Conservation (phyloP, 192 early-diverging fungal species). For the Coemansia umbellata region DNA sequence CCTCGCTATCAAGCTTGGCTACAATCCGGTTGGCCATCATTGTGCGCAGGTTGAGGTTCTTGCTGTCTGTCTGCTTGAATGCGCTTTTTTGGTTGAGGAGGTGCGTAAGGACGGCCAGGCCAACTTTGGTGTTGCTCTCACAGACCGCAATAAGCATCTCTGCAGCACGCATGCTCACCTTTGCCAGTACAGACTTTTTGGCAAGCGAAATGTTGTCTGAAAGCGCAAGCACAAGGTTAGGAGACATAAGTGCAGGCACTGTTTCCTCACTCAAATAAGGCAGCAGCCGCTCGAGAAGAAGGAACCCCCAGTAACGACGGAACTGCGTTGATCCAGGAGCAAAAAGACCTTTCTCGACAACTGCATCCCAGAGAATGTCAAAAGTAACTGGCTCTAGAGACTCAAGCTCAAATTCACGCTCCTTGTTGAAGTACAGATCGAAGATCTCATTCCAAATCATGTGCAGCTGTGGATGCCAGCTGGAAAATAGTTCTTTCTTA, state of each 20-base stretch:
- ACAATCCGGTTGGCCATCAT: conserved; percentile 80
- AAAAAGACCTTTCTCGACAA: conserved; percentile 78
- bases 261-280: conserved; percentile 35
- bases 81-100: conserved; percentile 70
- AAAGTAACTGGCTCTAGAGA: conserved; percentile 52
- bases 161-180: conserved; percentile 58
- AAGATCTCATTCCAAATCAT: conserved; percentile 75
- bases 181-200: conserved; percentile 68
- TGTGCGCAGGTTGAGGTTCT: conserved; percentile 58
- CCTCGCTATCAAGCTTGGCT: conserved; percentile 62
- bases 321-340: conserved; percentile 68
- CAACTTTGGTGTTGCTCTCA: conserved; percentile 63
- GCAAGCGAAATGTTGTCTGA: conserved; percentile 80
- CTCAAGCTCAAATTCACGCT: conserved; percentile 20
- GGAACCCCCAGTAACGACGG: conserved; percentile 87
- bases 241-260: conserved; percentile 54
- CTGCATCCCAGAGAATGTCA: conserved; percentile 73
- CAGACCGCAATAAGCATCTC: conserved; percentile 52
- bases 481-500: conserved; percentile 42
- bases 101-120: conserved; percentile 74
- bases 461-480: conserved; percentile 79
- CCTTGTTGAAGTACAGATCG: conserved; percentile 52
- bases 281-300: conserved; percentile 63
- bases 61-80: conserved; percentile 53
- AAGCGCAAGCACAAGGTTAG: conserved; percentile 79